phyloP scores from a whole-genome alignment of 306 rosid genomes.

The Cicer arietinum region DNA sequence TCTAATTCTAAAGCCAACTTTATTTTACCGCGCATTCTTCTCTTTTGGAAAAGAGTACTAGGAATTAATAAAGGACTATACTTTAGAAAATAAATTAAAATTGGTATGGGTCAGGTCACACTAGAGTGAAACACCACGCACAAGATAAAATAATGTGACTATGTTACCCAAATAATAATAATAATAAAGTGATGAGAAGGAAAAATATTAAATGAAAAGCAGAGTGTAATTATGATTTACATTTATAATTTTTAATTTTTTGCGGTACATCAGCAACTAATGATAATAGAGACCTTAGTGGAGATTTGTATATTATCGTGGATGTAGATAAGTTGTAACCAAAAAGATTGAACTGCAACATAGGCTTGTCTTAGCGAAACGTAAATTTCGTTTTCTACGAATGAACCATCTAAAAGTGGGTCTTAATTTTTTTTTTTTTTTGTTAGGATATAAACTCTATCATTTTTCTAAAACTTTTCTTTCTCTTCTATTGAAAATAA shows the following conservation, averaged over 20 bases:
- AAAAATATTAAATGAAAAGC: conserved; percentile 1
- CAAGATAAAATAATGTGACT: conserved; percentile 35
- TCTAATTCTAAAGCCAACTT: neutral
- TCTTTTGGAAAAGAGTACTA: conserved; percentile 37
- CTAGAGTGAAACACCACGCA: conserved; percentile 13
- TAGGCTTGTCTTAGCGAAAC: neutral
- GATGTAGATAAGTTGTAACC: conserved; percentile 18
- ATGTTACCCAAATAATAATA: conserved; percentile 5
- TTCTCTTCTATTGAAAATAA: too few relatives aligned
- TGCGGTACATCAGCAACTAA: neutral
- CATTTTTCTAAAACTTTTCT: too few relatives aligned
- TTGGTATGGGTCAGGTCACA: conserved; percentile 29
- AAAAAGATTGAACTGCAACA: conserved; percentile 31
- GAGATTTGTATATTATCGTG: conserved; percentile 22
- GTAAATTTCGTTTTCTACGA: too few relatives aligned
- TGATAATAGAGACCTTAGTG: conserved; percentile 10
- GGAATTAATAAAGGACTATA: conserved; percentile 42
- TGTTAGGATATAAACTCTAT: too few relatives aligned
- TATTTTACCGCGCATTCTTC: conserved; percentile 30
- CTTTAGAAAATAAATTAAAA: conserved; percentile 5
- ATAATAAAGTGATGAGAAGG: neutral
- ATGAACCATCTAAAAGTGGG: too few relatives aligned
- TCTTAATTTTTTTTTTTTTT: too few relatives aligned
- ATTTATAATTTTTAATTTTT: neutral
- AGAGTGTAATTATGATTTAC: neutral